phyloP scores from a whole-genome alignment of 140 eudicot species.

The Senecio squalidus region DNA sequence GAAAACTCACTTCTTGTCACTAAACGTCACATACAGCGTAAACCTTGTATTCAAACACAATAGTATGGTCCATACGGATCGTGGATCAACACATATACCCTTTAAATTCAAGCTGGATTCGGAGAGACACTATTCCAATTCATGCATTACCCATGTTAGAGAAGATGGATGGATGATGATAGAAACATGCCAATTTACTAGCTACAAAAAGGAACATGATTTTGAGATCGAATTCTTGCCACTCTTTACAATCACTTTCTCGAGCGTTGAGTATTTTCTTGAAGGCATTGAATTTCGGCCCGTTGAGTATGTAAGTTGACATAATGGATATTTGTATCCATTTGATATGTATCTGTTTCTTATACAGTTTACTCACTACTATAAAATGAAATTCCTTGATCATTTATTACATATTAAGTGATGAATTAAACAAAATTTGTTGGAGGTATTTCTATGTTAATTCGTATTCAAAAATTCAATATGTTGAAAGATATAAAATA shows the following conservation, averaged over 20 bases:
- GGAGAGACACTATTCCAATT: background rate
- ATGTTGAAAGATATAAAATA: too few species aligned
- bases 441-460: too few species aligned
- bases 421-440: too few species aligned
- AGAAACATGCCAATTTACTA: conserved; percentile 5
- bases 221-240: conserved; percentile 14
- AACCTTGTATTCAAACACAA: conserved; percentile 17
- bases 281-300: conserved; percentile 19
- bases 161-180: conserved; percentile 16
- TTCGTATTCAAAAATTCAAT: too few species aligned
- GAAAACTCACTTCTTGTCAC: conserved; percentile 6
- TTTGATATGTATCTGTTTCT: too few species aligned
- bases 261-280: background rate
- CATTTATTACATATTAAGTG: too few species aligned
- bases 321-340: background rate
- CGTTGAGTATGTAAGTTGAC: background rate
- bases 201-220: conserved; percentile 11
- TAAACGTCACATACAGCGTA: background rate
- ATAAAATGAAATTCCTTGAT: too few species aligned
- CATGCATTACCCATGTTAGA: background rate
- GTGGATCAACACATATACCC: conserved; percentile 10
- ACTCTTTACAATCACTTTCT: background rate
- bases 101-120: background rate
- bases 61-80: background rate
- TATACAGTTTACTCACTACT: too few species aligned